Percentiles rank a stretch among this genome's conserved stretches.
phyloP scores from a whole-genome alignment of 139 green algal species.

The Edaphochlamys debaryana region DNA sequence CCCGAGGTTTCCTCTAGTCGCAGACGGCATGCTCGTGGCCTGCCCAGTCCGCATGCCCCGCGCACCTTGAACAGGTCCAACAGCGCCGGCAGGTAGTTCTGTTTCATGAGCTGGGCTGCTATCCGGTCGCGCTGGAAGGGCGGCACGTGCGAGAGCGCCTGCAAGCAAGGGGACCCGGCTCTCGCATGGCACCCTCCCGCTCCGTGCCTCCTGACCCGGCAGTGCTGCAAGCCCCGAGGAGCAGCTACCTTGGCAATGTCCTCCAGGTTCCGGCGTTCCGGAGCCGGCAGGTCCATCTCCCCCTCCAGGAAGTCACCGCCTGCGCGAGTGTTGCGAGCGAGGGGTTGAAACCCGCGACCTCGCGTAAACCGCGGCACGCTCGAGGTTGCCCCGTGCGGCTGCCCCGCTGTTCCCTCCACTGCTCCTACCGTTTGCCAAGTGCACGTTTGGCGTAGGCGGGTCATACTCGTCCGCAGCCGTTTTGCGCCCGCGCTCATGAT shows the following conservation, averaged over 20 bases:
- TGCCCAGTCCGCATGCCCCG: too few species aligned
- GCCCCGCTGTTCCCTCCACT: too few species aligned
- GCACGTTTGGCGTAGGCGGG: constrained; percentile 56
- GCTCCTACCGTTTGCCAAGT: constrained; percentile 17
- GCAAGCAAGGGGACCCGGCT: neutral
- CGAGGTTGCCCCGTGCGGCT: too few species aligned
- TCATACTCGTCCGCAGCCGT: constrained; percentile 41
- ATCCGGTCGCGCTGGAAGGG: constrained; percentile 83
- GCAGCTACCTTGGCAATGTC: constrained; percentile 88
- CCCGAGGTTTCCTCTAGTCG: too few species aligned
- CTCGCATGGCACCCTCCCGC: too few species aligned
- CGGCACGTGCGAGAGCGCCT: constrained; percentile 70
- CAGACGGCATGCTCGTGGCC: too few species aligned
- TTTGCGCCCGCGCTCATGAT: constrained; percentile 19
- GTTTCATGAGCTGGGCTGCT: constrained; percentile 70
- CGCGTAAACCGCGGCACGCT: too few species aligned
- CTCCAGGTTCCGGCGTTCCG: constrained; percentile 82
- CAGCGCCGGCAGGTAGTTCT: constrained; percentile 76
- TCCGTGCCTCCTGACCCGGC: too few species aligned
- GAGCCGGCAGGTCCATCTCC: constrained; percentile 77
- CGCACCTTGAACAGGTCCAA: constrained; percentile 88
- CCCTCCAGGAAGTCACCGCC: constrained; percentile 37
- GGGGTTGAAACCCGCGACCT: too few species aligned
- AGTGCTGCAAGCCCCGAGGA: too few species aligned
- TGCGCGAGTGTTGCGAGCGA: too few species aligned